A percentile compares a stretch with the other conserved stretches of the same genome.
Evolutionary conservation across 352 stramenopile species (phyloP).

Genomic region (Phytophthora nicotianae): DNA sequence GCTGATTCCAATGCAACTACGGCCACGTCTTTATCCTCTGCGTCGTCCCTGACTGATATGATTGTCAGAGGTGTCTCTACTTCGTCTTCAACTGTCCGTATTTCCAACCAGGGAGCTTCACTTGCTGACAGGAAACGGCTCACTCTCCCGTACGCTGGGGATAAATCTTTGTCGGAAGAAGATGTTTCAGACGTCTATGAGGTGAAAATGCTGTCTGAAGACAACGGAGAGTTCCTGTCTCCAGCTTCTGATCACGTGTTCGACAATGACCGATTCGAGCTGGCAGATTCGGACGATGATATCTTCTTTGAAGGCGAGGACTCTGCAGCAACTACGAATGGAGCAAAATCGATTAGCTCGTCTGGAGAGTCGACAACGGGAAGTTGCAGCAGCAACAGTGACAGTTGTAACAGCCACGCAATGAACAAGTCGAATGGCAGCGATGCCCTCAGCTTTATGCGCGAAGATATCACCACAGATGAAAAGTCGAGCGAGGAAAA

Average conservation of each 20-base stretch:
- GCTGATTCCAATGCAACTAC: constrained; percentile 36
- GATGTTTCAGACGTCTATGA: constrained; percentile 36
- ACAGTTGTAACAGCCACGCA: constrained; percentile 24
- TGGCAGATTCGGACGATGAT: constrained; percentile 41
- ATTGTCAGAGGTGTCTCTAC: constrained; percentile 29
- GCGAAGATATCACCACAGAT: constrained; percentile 25
- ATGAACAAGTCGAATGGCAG: constrained; percentile 22
- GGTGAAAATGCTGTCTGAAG: constrained; percentile 35
- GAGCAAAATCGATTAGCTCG: constrained; percentile 41
- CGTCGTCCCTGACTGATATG: constrained; percentile 31
- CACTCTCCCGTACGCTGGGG: constrained; percentile 29
- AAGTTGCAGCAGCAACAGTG: constrained; percentile 44
- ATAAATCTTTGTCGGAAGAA: constrained; percentile 29
- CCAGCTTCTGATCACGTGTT: constrained; percentile 28
- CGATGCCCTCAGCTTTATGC: constrained; percentile 11
- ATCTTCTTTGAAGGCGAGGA: constrained; percentile 31
- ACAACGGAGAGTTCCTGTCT: constrained; percentile 22
- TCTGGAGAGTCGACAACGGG: constrained; percentile 51
- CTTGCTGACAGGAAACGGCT: constrained; percentile 18
- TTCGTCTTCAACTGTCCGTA: constrained; percentile 27
- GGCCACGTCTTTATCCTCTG: constrained; percentile 20
- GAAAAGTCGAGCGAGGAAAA: constrained; percentile 38
- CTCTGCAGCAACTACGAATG: constrained; percentile 33
- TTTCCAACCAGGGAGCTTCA: constrained; percentile 20
- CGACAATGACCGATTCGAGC: constrained; percentile 30